These are phyloP conservation scores for Thelonectria rubi DNA, from an alignment of 2,329 filamentous ascomycete genomes.

Conservation along the genomic window DNA sequence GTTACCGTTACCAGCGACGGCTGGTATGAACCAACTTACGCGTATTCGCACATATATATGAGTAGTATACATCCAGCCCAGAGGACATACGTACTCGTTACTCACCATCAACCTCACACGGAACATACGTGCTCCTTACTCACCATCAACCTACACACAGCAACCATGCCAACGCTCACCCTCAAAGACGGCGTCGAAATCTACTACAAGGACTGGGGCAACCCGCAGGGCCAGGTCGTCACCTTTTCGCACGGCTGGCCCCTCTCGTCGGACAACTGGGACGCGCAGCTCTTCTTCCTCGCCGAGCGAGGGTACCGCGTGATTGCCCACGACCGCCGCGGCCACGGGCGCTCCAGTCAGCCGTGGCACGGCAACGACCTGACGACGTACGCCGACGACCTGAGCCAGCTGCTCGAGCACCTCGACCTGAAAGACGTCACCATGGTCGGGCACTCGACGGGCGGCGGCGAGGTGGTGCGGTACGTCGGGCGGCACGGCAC, in stretches of 20 bases:
- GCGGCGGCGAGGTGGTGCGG: slow-evolving; percentile 52
- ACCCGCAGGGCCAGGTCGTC: slow-evolving; percentile 44
- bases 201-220: slow-evolving; percentile 56
- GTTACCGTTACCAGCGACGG: no score
- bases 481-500: slow-evolving; percentile 46
- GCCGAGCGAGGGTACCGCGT: slow-evolving; percentile 45
- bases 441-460: slow-evolving; percentile 56
- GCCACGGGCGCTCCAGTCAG: slow-evolving; percentile 46
- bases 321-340: slow-evolving; percentile 46
- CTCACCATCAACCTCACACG: no score
- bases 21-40: no score
- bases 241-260: slow-evolving; percentile 51
- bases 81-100: no score
- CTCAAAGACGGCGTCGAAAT: slow-evolving; percentile 48
- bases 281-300: slow-evolving; percentile 43
- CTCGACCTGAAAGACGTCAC: slow-evolving; percentile 48
- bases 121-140: no score
- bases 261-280: slow-evolving; percentile 47
- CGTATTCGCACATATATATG: no score
- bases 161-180: slow-evolving; percentile 46
- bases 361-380: slow-evolving; percentile 41
- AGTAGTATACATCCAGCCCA: no score
- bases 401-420: slow-evolving; percentile 44
- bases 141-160: no score
- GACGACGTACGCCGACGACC: slow-evolving; percentile 43